Evolutionary conservation across 2,329 filamentous ascomycete genomes (phyloP), one percentile per base, ranked within the genome.

Genomic region (Sporothrix sp.): DNA sequence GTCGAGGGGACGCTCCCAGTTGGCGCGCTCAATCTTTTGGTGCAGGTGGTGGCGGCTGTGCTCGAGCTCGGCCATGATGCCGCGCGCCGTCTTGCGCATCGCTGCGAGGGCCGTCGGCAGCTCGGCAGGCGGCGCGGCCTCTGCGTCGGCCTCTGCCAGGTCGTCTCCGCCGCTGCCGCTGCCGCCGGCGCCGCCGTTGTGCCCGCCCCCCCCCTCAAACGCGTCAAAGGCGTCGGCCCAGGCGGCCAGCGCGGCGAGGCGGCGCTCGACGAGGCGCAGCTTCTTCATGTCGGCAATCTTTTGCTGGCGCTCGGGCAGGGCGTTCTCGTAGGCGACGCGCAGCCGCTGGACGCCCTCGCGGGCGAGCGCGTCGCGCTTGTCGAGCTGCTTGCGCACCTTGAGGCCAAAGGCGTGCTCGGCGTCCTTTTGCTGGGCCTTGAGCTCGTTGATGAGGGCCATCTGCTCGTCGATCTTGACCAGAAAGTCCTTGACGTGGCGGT

Each of bases 381-480:
- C 87, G 51, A 78, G 80, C 59, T 94, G 87, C 67, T 95, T 96
- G 60, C 83, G 83, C 70, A 96, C 95, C 62, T 97, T 97, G 59
- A 79, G 75, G 59, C 91, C 91, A 45, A 88, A 89, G 3, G 81
- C 72, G 33, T 78, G 79, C 63, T 97, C 93, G 4, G 84, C 84
- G 51, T 97, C 87, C 65, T 89, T 94, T 63, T 95, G 88, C 65
- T 96, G 87, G 23, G 85, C 85, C 69, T 93, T 89, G 50, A 98
- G 78, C 65, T 97, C 90, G 59, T 95, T 95, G 66, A 98, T 98
- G 62, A 96, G 69, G n/a, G 82, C 84, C 76, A 95, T 90, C 65
- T 98, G 91, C 69, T 98, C 93, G 63, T 98, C 91, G 61, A 98
- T 98, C 76, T 97, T 97, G 72, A 96, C 93, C 65, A 98, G 70